These are phyloP conservation scores for Termitomyces sp. DNA, from an alignment of 768 basidiomycete species.

Conservation along the genomic window DNA sequence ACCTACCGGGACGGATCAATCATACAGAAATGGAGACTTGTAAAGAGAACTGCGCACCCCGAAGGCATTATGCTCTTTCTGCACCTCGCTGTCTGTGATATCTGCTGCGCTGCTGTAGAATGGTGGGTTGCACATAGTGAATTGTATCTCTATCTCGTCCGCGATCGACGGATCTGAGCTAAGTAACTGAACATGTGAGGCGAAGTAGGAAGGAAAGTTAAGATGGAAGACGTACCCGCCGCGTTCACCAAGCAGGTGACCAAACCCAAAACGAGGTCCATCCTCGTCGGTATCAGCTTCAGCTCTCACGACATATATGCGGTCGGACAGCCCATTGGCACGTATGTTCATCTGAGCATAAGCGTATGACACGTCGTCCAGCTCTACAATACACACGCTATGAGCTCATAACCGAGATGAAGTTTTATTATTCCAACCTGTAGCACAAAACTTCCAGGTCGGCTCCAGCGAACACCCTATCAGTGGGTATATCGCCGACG, in stretches of 20 bases:
- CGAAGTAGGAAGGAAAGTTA: too few relatives aligned
- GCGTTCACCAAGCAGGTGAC: constrained; percentile 3
- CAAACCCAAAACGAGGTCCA: constrained; percentile 10
- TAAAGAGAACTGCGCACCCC: constrained; percentile 46
- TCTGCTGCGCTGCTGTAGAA: constrained; percentile 83
- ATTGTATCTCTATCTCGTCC: constrained; percentile 45
- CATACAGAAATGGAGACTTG: too few relatives aligned
- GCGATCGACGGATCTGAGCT: not conserved
- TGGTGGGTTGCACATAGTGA: constrained; percentile 95
- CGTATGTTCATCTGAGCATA: constrained; percentile 55
- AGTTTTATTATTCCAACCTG: constrained; percentile 38
- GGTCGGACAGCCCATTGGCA: constrained; percentile 46
- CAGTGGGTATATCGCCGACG: constrained; percentile 86
- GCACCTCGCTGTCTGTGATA: constrained; percentile 46
- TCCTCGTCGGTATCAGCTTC: constrained; percentile 20
- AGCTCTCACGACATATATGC: constrained; percentile 41
- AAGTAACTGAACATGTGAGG: not conserved
- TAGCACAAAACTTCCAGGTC: constrained; percentile 59
- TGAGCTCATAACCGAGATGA: not conserved
- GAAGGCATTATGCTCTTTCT: constrained; percentile 62
- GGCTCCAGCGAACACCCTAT: constrained; percentile 52
- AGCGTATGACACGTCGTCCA: constrained; percentile 57
- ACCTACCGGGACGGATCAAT: constrained; percentile 35
- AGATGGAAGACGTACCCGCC: not conserved
- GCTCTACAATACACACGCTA: constrained; percentile 38